These are phyloP conservation scores for Dioscorea alata DNA, from an alignment of 106 monocot species.

Conservation along the genomic window DNA sequence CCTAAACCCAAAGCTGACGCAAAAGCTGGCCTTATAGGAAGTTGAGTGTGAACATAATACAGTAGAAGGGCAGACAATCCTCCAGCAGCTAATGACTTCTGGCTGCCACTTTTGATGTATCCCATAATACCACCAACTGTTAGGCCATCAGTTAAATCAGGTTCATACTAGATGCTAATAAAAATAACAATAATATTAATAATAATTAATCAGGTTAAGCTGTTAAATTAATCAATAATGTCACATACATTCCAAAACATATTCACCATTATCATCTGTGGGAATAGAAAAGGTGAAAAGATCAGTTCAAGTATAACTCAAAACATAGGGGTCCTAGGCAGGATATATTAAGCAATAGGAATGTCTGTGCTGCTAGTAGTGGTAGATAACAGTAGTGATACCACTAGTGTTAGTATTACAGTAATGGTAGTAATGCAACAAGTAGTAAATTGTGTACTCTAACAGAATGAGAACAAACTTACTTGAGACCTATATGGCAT, in stretches of 20 bases:
- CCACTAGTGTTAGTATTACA: no score
- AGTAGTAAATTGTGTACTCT: no score
- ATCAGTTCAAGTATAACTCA: not conserved
- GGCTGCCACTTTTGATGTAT: constrained; percentile 82
- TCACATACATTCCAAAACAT: not conserved
- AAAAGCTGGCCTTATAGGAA: constrained; percentile 69
- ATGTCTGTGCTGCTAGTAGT: no score
- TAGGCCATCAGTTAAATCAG: not conserved
- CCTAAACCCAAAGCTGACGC: constrained; percentile 88
- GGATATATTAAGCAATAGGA: no score
- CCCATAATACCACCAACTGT: constrained; percentile 92
- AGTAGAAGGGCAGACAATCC: constrained; percentile 63
- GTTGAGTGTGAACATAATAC: constrained; percentile 73
- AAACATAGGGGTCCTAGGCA: no score
- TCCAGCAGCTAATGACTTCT: constrained; percentile 80
- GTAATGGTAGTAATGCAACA: no score
- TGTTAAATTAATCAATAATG: not conserved
- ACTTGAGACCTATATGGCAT: no score
- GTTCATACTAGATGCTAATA: not conserved
- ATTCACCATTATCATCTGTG: not conserved
- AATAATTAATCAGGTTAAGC: not conserved
- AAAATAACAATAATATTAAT: not conserved
- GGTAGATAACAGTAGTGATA: no score
- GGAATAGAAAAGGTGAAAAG: not conserved
- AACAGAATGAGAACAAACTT: no score